Conservation (phyloP, 2,329 filamentous ascomycete genomes). For the Amauroascus niger region DNA sequence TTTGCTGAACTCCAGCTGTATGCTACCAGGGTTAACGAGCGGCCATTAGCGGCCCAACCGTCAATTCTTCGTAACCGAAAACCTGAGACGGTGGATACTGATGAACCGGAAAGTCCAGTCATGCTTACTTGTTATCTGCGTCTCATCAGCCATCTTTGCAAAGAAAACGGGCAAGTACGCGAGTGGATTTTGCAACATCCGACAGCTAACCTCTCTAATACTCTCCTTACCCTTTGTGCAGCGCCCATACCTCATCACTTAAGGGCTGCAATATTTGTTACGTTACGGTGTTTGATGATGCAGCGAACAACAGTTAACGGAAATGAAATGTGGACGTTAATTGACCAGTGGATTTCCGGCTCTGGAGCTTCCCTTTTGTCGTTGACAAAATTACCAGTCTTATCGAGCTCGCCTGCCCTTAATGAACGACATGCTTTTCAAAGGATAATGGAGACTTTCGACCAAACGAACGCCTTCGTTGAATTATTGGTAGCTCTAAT, state of each 20-base stretch:
- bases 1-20: constrained; percentile 84
- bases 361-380: constrained; percentile 29
- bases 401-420: constrained; percentile 34
- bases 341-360: constrained; percentile 72
- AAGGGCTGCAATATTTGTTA: constrained; percentile 72
- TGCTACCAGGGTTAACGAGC: constrained; percentile 65
- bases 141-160: constrained; percentile 70
- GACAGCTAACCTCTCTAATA: constrained; percentile 59
- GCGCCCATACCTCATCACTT: constrained; percentile 66
- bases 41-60: constrained; percentile 48
- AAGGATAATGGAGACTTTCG: constrained; percentile 66
- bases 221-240: constrained; percentile 68
- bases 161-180: constrained; percentile 62
- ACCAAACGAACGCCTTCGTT: constrained; percentile 77
- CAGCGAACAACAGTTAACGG: constrained; percentile 60
- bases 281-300: constrained; percentile 63
- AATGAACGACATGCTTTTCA: constrained; percentile 56
- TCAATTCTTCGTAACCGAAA: constrained; percentile 51
- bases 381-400: constrained; percentile 40
- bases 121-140: constrained; percentile 94
- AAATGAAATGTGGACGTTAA: constrained; percentile 64
- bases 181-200: constrained; percentile 61
- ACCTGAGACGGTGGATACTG: constrained; percentile 56
- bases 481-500: constrained; percentile 64
- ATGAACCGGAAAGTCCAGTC: constrained; percentile 88